Percentiles rank a stretch among this genome's conserved stretches.
Conservation (phyloP, 2,329 filamentous ascomycete genomes). For the Talaromyces sp. region DNA sequence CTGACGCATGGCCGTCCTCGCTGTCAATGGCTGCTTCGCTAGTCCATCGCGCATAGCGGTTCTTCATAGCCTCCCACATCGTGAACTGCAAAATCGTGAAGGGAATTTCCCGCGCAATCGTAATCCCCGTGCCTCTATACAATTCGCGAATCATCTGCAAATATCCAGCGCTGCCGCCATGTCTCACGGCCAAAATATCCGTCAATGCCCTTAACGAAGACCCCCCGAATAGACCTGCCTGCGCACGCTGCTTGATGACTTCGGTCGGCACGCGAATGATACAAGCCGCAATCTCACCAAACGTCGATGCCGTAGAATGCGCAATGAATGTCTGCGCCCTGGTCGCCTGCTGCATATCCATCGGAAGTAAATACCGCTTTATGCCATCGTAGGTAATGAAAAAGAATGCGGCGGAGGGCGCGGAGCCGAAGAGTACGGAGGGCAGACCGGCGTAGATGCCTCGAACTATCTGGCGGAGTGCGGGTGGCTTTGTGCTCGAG, state of each 20-base stretch:
- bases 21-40: conserved; percentile 27
- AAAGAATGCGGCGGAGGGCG: conserved; percentile 92
- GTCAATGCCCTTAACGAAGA: conserved; percentile 64
- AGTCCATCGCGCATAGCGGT: conserved; percentile 33
- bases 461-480: conserved; percentile 78
- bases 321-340: conserved; percentile 43
- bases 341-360: conserved; percentile 21
- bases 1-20: conserved; percentile 35
- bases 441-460: conserved; percentile 94
- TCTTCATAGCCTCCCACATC: conserved; percentile 91
- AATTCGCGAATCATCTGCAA: conserved; percentile 72
- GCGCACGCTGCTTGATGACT: conserved; percentile 93
- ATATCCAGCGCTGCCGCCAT: conserved; percentile 35
- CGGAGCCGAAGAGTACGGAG: conserved; percentile 82
- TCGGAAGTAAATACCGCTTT: conserved; percentile 54
- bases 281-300: conserved; percentile 90
- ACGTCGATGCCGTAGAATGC: conserved; percentile 80
- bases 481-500: conserved; percentile 56
- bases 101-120: conserved; percentile 90
- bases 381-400: conserved; percentile 88
- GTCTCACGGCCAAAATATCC: conserved; percentile 61
- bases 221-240: conserved; percentile 77
- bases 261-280: conserved; percentile 91
- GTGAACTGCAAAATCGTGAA: conserved; percentile 98
- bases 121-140: conserved; percentile 89